Base-by-base conservation (phyloP, 2,329 filamentous ascomycete species). In the Arthrobotrys conoides region DNA sequence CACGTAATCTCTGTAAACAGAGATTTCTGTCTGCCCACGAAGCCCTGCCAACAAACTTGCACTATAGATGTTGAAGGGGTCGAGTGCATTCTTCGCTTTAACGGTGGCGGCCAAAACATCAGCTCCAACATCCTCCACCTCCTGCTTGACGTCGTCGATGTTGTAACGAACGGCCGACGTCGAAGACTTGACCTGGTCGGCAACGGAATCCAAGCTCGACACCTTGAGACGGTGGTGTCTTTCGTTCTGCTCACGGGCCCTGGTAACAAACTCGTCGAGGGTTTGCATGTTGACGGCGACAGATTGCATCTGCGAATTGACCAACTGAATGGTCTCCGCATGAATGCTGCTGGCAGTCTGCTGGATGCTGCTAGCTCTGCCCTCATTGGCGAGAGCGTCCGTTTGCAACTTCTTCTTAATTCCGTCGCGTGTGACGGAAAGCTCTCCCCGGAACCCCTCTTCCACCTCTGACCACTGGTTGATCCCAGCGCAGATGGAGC, bases 231-330 rank as follows among this genome's bases (percentile, higher is more conserved):
- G 87, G 83, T 96, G 91, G 83, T 97, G 93, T 18, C 87, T 87
- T 33, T 91, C 89, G 83, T 97, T 98, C 82, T 96, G 92, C 0
- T 89, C 89, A 77, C 91, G 90, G 63, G 96, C 94, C 36, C 92
- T 90, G 36, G 91, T 88, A 46, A 98, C 93, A 82, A 97, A 97
- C 81, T 95, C 93, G 82, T 98, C 95, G 6, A 99, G 88, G 0
- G 93, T 92, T 71, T 91, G 89, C 89, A 99, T 94, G 84, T 98
- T 93, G n/a, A 88, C 88, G 78, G 92, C 91, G 83, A 99, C 91
- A 81, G 97, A 93, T 71, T 89, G 88, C 86, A 96, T 92, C 85
- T 99, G 96, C 72, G 92, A 91, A 82, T 95, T 92, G 12, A 98
- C 94, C 73, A 96, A 95, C 5, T 91, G 91, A 33, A 97, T 90